Evolutionary conservation across 495 filamentous ascomycete species (phyloP).

Genomic region (Podospora tetraspora): DNA sequence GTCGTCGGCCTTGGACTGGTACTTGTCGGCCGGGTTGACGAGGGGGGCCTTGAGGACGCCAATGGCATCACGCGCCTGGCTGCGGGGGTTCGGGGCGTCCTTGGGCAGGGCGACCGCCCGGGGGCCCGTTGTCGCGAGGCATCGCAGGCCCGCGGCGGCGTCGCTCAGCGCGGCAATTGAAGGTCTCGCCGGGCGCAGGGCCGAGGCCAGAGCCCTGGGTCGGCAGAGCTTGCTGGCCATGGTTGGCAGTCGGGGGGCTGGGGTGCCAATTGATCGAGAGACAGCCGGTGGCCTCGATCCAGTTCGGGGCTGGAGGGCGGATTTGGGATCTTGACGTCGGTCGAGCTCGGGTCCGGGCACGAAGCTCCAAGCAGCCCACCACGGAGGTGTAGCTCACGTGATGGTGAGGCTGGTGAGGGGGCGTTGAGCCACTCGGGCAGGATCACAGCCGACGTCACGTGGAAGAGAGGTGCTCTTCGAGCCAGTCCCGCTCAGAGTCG

Average conservation of each 20-base stretch:
- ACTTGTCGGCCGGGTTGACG: constrained; percentile 91
- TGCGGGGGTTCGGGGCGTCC: constrained; percentile 63
- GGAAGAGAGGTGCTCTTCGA: neutral
- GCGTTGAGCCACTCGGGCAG: neutral
- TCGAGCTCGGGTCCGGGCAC: constrained; percentile 26
- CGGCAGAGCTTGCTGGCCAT: constrained; percentile 64
- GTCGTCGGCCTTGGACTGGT: constrained; percentile 71
- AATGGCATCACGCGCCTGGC: constrained; percentile 48
- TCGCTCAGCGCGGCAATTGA: constrained; percentile 26
- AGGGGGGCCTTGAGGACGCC: constrained; percentile 66
- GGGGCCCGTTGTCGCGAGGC: constrained; percentile 49
- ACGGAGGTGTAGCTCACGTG: constrained; percentile 10
- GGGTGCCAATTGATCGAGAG: constrained; percentile 40
- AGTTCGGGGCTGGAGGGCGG: constrained; percentile 11
- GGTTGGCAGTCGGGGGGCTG: constrained; percentile 39
- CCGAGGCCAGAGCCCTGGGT: constrained; percentile 56
- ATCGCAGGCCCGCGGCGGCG: constrained; percentile 33
- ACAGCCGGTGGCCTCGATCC: constrained; percentile 25
- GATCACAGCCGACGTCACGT: neutral
- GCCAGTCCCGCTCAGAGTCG: neutral
- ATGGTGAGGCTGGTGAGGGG: neutral
- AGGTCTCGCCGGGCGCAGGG: constrained; percentile 50
- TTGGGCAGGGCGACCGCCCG: constrained; percentile 48
- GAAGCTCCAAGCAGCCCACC: constrained; percentile 15
- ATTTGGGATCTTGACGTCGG: constrained; percentile 13